Base-by-base conservation (phyloP, 1,139 yeast genomes). In the Hyphopichia pseudoburtonii region DNA sequence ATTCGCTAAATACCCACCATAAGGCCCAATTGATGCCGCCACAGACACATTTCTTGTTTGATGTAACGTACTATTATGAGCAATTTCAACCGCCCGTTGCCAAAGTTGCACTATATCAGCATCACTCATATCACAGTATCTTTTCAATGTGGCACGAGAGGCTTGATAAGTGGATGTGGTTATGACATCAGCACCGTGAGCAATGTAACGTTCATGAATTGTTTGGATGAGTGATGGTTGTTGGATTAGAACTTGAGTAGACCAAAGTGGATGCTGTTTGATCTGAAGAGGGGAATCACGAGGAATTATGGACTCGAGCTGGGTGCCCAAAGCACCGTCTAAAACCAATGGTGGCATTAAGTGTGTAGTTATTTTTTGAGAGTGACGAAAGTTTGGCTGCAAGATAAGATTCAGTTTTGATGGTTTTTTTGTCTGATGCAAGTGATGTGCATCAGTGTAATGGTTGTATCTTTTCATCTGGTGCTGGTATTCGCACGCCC, bases 21-120 rank as follows among this genome's bases (percentile, higher is more conserved):
- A 84, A 0, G 92, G 88, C 0, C 90, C 92, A n/a, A 82, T 54
- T 8, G 85, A 76, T 0, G 82, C 89, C 8, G 76, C 76, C 5
- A 81, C 67, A 28, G 43, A 48, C 3, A 52, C 51, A 14, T 40
- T 30, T 10, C 35, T 15, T 4, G 35, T 26, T 5, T 33, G 35
- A 32, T 40, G 49, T 33, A 22, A 50, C 39, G 46, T 8, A 38
- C 46, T 23, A 25, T 33, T 37, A 29, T 48, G 48, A 2, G 75
- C 78, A 3, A 48, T 44, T 10, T 44, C 38, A 11, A 70, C 54
- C 2, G 75, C 50, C 25, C 41, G 43, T 23, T 46, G 43, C 73
- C 74, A 70, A 17, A 67, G 41, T 3, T 37, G 35, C 6, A 29
- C 30, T 19, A 61, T 21, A 40, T 69, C 49, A 40, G 58, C 44